Evolutionary conservation across 139 green algal species (phyloP).

Genomic region (Chlorella sorokiniana): DNA sequence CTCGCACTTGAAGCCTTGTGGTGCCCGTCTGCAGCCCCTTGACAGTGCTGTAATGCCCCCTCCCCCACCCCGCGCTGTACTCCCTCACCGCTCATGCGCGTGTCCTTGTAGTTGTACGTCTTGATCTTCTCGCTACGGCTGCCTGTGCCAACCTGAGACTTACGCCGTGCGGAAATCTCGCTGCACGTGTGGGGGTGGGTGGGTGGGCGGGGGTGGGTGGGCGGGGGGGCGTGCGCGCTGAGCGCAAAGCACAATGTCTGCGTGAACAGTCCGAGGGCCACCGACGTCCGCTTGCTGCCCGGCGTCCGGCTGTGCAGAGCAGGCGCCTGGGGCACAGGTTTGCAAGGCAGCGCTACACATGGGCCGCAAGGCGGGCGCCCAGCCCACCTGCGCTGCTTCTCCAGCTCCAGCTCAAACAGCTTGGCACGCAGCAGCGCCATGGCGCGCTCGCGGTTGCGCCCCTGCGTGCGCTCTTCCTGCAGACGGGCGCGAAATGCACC

Average conservation of each 20-base stretch:
- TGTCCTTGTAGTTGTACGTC: constrained; percentile 99
- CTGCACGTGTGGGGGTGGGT: neutral
- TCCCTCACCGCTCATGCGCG: constrained; percentile 65
- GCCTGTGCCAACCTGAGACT: constrained; percentile 88
- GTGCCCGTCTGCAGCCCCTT: neutral
- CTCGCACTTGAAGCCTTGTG: neutral
- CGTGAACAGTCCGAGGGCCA: no score
- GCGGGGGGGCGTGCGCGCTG: no score
- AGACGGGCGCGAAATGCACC: constrained; percentile 27
- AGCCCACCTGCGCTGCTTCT: constrained; percentile 73
- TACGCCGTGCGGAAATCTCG: constrained; percentile 61
- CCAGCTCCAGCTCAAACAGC: constrained; percentile 94
- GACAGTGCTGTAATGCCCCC: neutral
- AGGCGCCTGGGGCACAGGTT: no score
- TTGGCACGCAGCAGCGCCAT: constrained; percentile 88
- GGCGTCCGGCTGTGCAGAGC: no score
- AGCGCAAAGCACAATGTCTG: no score
- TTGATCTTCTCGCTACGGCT: constrained; percentile 97
- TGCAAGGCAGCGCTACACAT: no score
- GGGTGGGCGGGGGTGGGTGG: no score
- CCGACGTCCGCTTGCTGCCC: no score
- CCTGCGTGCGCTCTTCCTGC: constrained; percentile 92
- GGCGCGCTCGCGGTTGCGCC: constrained; percentile 90
- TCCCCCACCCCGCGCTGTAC: neutral
- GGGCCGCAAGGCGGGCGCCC: constrained; percentile 28